phyloP scores from a whole-genome alignment of 495 filamentous ascomycete genomes.

The Aspergillus avenaceus region DNA sequence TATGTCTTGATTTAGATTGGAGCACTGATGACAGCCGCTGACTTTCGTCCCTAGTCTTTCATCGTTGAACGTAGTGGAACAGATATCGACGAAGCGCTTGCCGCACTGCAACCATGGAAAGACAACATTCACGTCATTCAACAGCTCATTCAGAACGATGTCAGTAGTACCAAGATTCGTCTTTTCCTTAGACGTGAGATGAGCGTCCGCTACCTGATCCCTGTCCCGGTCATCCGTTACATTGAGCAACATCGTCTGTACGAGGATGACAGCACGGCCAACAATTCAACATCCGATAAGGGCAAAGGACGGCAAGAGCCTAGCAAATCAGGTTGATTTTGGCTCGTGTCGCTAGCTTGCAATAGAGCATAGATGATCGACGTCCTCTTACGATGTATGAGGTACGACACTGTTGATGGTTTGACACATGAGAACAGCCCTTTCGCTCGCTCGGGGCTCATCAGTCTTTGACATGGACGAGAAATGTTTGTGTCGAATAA shows the following conservation, averaged over 20 bases:
- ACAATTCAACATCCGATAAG: slow-evolving; percentile 31
- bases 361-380: not conserved
- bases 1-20: slow-evolving; percentile 19
- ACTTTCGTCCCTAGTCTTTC: slow-evolving; percentile 51
- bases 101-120: slow-evolving; percentile 65
- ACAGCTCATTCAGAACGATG: slow-evolving; percentile 86
- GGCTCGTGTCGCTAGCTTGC: not conserved
- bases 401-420: not conserved
- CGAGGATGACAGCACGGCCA: slow-evolving; percentile 52
- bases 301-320: slow-evolving; percentile 25
- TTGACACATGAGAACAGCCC: not conserved
- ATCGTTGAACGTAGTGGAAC: slow-evolving; percentile 89
- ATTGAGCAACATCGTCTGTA: slow-evolving; percentile 74
- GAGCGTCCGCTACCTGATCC: slow-evolving; percentile 66
- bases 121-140: slow-evolving; percentile 84
- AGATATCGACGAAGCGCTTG: slow-evolving; percentile 78
- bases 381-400: not conserved
- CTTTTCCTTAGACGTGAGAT: slow-evolving; percentile 78
- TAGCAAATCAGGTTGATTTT: slow-evolving; percentile 9
- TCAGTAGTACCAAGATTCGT: slow-evolving; percentile 85
- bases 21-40: not conserved
- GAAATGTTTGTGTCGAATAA: not conserved
- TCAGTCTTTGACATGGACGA: not conserved
- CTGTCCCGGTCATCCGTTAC: slow-evolving; percentile 67
- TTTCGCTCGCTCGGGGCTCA: not conserved